Evolutionary conservation across 2,329 filamentous ascomycete genomes (phyloP).

Genomic region (Ceratocystiopsis minuta): DNA sequence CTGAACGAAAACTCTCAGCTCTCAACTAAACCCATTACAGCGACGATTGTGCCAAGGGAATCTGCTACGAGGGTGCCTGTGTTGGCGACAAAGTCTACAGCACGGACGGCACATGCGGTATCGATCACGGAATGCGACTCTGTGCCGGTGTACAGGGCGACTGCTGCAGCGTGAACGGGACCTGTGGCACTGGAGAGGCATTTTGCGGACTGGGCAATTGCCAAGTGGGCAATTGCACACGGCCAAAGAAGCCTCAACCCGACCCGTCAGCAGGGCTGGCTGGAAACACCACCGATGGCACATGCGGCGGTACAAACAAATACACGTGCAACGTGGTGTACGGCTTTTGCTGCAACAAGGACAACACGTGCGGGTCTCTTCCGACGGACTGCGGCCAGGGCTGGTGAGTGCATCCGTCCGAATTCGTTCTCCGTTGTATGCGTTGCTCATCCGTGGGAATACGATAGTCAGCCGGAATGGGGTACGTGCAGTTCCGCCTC

Average conservation of each 20-base stretch:
- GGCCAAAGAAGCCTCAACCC: neutral
- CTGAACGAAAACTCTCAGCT: no score
- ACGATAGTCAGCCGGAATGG: no score
- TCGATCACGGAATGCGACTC: neutral
- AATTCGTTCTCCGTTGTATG: no score
- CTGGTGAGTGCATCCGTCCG: neutral
- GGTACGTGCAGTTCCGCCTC: no score
- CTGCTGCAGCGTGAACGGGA: neutral
- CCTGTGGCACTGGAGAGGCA: slow-evolving; percentile 1
- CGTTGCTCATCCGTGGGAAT: no score
- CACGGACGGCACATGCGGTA: slow-evolving; percentile 1
- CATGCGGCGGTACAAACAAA: neutral
- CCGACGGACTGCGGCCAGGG: slow-evolving; percentile 1
- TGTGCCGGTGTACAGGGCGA: neutral
- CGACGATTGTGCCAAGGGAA: neutral
- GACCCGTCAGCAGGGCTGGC: neutral
- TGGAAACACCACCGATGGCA: slow-evolving; percentile 2
- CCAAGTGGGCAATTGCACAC: neutral
- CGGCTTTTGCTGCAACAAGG: slow-evolving; percentile 3
- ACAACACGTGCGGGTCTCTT: slow-evolving; percentile 1
- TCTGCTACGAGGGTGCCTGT: neutral
- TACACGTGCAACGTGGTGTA: slow-evolving; percentile 2
- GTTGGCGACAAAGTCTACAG: neutral
- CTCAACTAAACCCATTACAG: no score
- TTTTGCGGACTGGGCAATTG: slow-evolving; percentile 1